phyloP scores from a whole-genome alignment of 148 eudicot species.

The Nepenthes gracilis region DNA sequence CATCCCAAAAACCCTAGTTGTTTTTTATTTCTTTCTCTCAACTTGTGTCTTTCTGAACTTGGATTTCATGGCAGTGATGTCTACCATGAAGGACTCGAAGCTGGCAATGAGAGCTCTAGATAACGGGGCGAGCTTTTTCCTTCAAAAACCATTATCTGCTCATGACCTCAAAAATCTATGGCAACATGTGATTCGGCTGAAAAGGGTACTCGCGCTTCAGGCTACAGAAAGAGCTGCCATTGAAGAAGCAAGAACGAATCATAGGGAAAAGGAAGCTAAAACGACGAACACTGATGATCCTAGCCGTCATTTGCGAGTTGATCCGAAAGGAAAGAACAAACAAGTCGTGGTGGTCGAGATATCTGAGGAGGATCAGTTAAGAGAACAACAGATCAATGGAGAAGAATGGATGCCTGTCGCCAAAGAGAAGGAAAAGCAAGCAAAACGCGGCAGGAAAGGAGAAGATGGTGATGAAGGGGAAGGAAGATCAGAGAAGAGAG shows the following conservation, averaged over 20 bases:
- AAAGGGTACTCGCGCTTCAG: not conserved
- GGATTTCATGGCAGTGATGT: constrained; percentile 3
- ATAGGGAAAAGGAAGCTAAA: not conserved
- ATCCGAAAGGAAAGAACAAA: constrained; percentile 1
- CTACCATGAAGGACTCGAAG: not conserved
- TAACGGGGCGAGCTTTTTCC: not conserved
- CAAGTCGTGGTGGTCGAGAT: not conserved
- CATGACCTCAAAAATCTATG: not conserved
- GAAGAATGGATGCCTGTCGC: too few relatives aligned
- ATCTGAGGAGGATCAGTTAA: too few relatives aligned
- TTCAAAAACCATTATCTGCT: not conserved
- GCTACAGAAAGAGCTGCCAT: not conserved
- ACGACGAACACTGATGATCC: not conserved
- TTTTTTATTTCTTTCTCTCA: not conserved
- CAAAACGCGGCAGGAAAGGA: too few relatives aligned
- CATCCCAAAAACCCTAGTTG: too few relatives aligned
- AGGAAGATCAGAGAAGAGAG: too few relatives aligned
- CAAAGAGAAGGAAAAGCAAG: too few relatives aligned
- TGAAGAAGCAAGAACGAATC: not conserved
- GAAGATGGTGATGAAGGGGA: too few relatives aligned
- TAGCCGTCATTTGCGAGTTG: not conserved
- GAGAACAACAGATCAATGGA: too few relatives aligned
- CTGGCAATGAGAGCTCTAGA: not conserved
- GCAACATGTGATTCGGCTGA: not conserved
- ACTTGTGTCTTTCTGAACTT: not conserved